Evolutionary conservation across 208 protist species (phyloP).

Genomic region (Acanthamoeba healyi): DNA sequence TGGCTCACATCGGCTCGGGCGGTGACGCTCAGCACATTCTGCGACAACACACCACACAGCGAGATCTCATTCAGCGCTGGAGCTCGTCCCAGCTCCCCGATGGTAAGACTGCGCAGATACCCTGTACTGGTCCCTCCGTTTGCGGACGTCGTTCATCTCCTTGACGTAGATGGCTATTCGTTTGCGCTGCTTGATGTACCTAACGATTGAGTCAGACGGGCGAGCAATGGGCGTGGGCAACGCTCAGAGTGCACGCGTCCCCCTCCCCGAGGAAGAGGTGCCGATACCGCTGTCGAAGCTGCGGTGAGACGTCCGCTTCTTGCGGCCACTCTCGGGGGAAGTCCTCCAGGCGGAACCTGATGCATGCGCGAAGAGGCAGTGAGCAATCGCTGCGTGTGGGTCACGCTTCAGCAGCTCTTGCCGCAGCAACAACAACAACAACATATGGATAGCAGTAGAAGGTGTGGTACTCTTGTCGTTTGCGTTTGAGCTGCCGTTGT

Average conservation of each 20-base stretch:
- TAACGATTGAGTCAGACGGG: too few relatives aligned
- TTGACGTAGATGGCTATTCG: neutral
- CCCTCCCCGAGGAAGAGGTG: too few relatives aligned
- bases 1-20: neutral
- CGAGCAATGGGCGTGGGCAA: neutral
- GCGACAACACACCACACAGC: neutral
- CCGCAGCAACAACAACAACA: too few relatives aligned
- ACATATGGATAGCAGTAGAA: neutral
- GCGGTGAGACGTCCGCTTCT: neutral
- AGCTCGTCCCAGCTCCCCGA: too few relatives aligned
- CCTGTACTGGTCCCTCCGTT: neutral
- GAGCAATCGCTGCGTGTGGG: too few relatives aligned
- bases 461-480: neutral
- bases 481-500: neutral
- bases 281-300: neutral
- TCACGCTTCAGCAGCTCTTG: too few relatives aligned
- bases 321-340: neutral
- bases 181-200: neutral
- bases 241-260: too few relatives aligned
- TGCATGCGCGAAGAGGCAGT: neutral
- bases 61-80: neutral
- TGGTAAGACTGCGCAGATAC: neutral
- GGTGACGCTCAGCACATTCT: neutral
- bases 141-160: neutral
- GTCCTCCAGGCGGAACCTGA: neutral